phyloP scores from a whole-genome alignment of 2,329 filamentous ascomycete genomes.

The Ceratocystis lukuohia region DNA sequence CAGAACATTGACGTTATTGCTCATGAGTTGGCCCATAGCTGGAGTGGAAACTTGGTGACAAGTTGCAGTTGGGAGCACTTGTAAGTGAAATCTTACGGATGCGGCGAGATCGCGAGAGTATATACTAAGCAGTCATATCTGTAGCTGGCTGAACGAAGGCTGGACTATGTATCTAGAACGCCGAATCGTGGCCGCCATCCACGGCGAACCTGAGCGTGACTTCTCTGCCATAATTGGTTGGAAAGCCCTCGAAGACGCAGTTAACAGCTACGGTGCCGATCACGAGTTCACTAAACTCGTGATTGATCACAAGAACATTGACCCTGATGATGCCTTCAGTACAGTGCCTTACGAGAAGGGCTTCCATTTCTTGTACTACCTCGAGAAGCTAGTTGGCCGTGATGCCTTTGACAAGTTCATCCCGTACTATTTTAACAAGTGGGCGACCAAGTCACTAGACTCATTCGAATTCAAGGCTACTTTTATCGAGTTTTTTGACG shows the following conservation, averaged over 20 bases:
- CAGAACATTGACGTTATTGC: constrained; percentile 96
- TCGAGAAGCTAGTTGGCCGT: constrained; percentile 73
- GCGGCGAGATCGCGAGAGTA: neutral
- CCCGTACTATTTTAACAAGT: constrained; percentile 81
- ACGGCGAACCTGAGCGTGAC: constrained; percentile 75
- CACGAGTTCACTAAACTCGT: constrained; percentile 91
- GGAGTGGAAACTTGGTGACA: constrained; percentile 78
- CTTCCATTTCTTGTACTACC: constrained; percentile 82
- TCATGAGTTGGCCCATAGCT: constrained; percentile 63
- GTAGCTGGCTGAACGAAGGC: constrained; percentile 57
- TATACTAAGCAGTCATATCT: neutral
- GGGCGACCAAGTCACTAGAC: constrained; percentile 74
- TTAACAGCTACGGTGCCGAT: constrained; percentile 64
- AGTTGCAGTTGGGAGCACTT: constrained; percentile 73
- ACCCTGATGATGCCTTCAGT: constrained; percentile 92
- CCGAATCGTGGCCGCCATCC: constrained; percentile 60
- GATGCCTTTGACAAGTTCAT: constrained; percentile 92
- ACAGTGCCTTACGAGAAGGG: constrained; percentile 92
- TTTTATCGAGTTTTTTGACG: constrained; percentile 69
- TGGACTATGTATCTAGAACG: constrained; percentile 95
- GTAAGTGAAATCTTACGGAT: constrained; percentile 30
- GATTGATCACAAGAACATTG: constrained; percentile 72
- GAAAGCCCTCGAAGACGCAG: constrained; percentile 73
- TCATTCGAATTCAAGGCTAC: constrained; percentile 89
- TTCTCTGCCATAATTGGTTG: constrained; percentile 95